phyloP scores from a whole-genome alignment of 2,329 filamentous ascomycete genomes.

The Fusarium palustre region DNA sequence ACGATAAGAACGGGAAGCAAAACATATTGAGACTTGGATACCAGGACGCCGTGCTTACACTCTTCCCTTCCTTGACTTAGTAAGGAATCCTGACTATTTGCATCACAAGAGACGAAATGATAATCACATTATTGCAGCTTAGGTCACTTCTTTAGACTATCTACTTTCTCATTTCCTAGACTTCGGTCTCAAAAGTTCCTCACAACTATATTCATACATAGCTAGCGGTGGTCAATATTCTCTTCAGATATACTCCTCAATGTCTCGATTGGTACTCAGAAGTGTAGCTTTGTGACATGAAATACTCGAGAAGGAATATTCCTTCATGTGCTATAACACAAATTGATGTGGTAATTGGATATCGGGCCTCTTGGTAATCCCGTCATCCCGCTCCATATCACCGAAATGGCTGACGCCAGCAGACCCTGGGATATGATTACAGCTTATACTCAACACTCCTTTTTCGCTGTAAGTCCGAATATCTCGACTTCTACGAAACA shows the following conservation, averaged over 20 bases:
- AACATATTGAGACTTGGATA: too few species aligned
- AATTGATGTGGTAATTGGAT: neutral
- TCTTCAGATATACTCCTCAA: neutral
- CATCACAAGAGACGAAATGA: too few species aligned
- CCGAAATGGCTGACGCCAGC: conserved; percentile 42
- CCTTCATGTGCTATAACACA: neutral
- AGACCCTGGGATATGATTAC: neutral
- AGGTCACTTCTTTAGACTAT: neutral
- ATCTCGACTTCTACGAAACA: neutral
- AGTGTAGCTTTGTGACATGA: neutral
- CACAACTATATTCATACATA: neutral
- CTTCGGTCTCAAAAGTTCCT: neutral
- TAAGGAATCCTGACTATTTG: too few species aligned
- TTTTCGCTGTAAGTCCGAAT: neutral
- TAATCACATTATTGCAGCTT: neutral
- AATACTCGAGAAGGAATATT: neutral
- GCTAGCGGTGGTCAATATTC: neutral
- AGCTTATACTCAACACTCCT: neutral
- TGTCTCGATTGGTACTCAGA: neutral
- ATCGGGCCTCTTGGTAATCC: neutral
- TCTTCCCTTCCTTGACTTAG: too few species aligned
- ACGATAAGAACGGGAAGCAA: too few species aligned
- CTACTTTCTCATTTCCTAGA: neutral
- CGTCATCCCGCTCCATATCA: neutral
- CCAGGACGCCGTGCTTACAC: too few species aligned